Conservation (phyloP, 805 yeast species). For the Myxozyma kluyveri region DNA sequence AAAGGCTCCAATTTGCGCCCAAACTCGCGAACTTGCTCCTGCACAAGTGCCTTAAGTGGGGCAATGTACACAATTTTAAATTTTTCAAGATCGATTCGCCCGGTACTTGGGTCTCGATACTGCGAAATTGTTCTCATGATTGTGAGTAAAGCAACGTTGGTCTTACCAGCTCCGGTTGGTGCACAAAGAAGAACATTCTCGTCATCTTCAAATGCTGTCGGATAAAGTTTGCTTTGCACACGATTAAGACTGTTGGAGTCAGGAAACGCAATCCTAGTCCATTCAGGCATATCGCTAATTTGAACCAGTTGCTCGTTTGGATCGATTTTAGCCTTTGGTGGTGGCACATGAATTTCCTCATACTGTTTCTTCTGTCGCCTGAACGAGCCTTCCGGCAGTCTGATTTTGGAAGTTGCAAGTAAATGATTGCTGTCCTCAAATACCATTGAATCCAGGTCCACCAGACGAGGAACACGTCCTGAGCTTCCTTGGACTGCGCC, state of each 20-base stretch:
- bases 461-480: conserved; percentile 43
- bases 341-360: conserved; percentile 90
- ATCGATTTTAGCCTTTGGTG: conserved; percentile 55
- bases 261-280: conserved; percentile 80
- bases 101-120: conserved; percentile 63
- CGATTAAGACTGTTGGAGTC: conserved; percentile 66
- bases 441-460: conserved; percentile 61
- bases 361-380: conserved; percentile 69
- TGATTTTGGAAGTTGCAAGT: conserved; percentile 63
- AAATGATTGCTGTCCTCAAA: conserved; percentile 74
- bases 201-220: conserved; percentile 62
- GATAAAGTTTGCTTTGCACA: conserved; percentile 79
- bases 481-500: not conserved
- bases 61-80: conserved; percentile 50
- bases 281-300: conserved; percentile 65
- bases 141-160: conserved; percentile 75
- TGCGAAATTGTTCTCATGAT: conserved; percentile 55
- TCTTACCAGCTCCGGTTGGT: conserved; percentile 63
- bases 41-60: conserved; percentile 59
- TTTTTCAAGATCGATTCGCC: conserved; percentile 32
- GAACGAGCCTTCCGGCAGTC: conserved; percentile 79
- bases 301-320: conserved; percentile 49
- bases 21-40: conserved; percentile 52
- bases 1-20: conserved; percentile 42
- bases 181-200: conserved; percentile 51